Conservation (phyloP, 1,139 yeast species). For the Candida tropicalis region DNA sequence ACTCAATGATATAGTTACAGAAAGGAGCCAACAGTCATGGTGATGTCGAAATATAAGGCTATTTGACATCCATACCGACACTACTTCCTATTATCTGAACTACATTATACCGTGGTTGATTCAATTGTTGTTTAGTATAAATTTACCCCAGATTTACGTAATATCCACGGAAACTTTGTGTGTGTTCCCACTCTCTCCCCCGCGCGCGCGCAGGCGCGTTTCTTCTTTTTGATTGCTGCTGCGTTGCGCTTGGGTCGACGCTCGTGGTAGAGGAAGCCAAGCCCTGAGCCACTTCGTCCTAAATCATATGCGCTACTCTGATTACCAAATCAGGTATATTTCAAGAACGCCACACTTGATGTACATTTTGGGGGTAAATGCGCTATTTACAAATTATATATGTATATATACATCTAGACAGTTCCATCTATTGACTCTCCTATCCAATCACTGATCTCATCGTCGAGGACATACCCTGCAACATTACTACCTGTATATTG, state of each 20-base stretch:
- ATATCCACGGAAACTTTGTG: constrained; percentile 6
- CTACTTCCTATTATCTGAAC: too few species aligned
- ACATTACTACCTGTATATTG: constrained; percentile 46
- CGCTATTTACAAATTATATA: not conserved
- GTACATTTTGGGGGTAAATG: too few species aligned
- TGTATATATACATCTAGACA: constrained; percentile 23
- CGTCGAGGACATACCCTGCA: constrained; percentile 49
- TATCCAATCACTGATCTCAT: constrained; percentile 48
- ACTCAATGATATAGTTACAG: too few species aligned
- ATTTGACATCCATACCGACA: too few species aligned
- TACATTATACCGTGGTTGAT: too few species aligned
- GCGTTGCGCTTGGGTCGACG: too few species aligned
- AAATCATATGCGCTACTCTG: constrained; percentile 1
- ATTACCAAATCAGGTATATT: not conserved
- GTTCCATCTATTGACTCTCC: constrained; percentile 53
- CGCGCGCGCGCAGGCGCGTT: too few species aligned
- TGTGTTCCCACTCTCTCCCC: not conserved
- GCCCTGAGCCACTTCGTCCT: not conserved
- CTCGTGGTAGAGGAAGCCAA: too few species aligned
- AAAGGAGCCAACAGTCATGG: too few species aligned
- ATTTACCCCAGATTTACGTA: constrained; percentile 4
- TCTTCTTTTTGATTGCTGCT: too few species aligned
- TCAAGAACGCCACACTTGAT: too few species aligned
- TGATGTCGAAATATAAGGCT: too few species aligned
- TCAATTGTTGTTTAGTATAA: not conserved